phyloP scores from a whole-genome alignment of 2,329 filamentous ascomycete species.

The Fusarium penzigii region DNA sequence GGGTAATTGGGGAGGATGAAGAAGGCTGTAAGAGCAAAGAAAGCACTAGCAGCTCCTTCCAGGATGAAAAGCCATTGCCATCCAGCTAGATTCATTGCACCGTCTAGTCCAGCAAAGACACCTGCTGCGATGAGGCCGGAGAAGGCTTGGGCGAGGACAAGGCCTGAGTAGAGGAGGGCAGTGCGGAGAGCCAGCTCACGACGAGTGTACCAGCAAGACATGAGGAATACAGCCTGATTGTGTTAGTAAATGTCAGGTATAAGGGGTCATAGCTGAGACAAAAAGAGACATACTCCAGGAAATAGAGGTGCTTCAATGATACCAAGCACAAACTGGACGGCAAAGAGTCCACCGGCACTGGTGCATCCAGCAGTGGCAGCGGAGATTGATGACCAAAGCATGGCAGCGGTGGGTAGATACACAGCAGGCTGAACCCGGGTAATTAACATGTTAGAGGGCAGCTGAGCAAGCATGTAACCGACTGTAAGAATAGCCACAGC shows the following conservation, averaged over 20 bases:
- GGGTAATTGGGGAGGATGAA: conserved; percentile 26
- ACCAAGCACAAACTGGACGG: conserved; percentile 17
- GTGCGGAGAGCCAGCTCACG: conserved; percentile 62
- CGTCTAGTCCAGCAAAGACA: conserved; percentile 46
- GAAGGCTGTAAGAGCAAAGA: conserved; percentile 22
- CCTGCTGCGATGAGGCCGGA: conserved; percentile 61
- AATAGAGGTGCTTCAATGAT: conserved; percentile 18
- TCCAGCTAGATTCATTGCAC: conserved; percentile 52
- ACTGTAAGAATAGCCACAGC: conserved; percentile 19
- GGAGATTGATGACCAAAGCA: conserved; percentile 16
- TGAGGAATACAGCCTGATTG: conserved; percentile 18
- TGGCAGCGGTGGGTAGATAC: conserved; percentile 12
- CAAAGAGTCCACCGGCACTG: conserved; percentile 14
- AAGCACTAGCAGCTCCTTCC: conserved; percentile 50
- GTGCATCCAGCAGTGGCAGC: conserved; percentile 16
- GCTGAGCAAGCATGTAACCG: conserved; percentile 19
- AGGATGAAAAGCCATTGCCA: conserved; percentile 71
- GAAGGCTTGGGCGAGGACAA: conserved; percentile 66
- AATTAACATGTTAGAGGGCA: conserved; percentile 20
- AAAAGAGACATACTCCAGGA: conserved; percentile 13
- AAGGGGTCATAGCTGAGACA: neutral
- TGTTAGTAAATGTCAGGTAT: neutral
- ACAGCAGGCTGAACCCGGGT: conserved; percentile 15
- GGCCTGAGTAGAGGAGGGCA: conserved; percentile 57
- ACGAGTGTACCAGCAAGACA: conserved; percentile 64